Evolutionary conservation across 2,329 filamentous ascomycete genomes (phyloP).

Genomic region (Colletotrichum sp.): DNA sequence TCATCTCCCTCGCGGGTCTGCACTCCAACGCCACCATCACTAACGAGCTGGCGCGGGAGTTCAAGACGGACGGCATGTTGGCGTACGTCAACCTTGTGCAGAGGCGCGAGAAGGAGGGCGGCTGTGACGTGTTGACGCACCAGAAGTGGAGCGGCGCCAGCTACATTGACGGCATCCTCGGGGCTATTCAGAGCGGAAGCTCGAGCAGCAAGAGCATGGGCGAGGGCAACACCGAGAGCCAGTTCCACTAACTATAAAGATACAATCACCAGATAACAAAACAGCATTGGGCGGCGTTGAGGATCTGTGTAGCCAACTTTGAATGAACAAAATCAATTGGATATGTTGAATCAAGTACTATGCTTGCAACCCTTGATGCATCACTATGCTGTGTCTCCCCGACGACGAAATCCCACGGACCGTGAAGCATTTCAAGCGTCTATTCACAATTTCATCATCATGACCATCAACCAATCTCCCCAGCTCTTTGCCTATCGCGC

Average conservation of each 20-base stretch:
- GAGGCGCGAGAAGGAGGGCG: slow-evolving; percentile 85
- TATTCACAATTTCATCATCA: slow-evolving; percentile 17
- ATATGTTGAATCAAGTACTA: not conserved
- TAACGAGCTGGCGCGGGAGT: slow-evolving; percentile 78
- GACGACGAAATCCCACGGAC: not conserved
- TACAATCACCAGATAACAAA: not conserved
- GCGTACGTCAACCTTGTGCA: slow-evolving; percentile 97
- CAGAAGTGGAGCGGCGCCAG: slow-evolving; percentile 79
- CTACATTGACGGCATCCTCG: slow-evolving; percentile 88
- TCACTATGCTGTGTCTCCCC: not conserved
- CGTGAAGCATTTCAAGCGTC: not conserved
- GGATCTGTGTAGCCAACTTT: not conserved
- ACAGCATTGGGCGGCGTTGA: slow-evolving; percentile 20
- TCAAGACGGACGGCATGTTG: slow-evolving; percentile 93
- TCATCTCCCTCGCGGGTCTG: slow-evolving; percentile 70
- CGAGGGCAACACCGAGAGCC: slow-evolving; percentile 86
- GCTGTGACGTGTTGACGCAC: slow-evolving; percentile 91
- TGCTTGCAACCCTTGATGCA: not conserved
- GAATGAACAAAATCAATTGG: not conserved
- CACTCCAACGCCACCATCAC: slow-evolving; percentile 70
- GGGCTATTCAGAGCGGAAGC: slow-evolving; percentile 89
- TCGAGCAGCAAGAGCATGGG: slow-evolving; percentile 93
- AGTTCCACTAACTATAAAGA: slow-evolving; percentile 49
- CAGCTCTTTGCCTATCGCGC: slow-evolving; percentile 7
- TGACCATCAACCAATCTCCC: not conserved